Percentiles rank a stretch among this genome's conserved stretches.
phyloP scores from a whole-genome alignment of 495 filamentous ascomycete genomes.

The Aspergillus mulundensis region DNA sequence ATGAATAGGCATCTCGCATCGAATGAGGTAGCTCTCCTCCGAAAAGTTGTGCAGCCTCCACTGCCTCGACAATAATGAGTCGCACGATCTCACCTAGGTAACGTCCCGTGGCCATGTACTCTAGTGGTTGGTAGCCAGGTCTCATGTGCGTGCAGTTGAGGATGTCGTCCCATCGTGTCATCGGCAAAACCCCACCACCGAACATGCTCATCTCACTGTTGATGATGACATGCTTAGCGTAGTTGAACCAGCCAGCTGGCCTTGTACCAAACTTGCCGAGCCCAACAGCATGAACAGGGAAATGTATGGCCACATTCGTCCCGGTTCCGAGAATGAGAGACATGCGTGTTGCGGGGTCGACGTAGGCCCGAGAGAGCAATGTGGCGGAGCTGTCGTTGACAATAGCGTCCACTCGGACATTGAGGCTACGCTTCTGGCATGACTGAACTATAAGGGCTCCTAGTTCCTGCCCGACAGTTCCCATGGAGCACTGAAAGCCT shows the following conservation, averaged over 20 bases:
- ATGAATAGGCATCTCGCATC: slow-evolving; percentile 58
- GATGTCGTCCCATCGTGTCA: slow-evolving; percentile 69
- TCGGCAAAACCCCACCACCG: slow-evolving; percentile 61
- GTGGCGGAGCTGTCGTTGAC: slow-evolving; percentile 82
- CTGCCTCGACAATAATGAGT: slow-evolving; percentile 69
- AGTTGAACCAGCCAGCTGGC: slow-evolving; percentile 41
- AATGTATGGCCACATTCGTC: slow-evolving; percentile 77
- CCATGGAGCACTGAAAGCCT: slow-evolving; percentile 57
- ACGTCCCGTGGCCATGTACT: slow-evolving; percentile 83
- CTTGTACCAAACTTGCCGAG: slow-evolving; percentile 52
- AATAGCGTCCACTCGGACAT: slow-evolving; percentile 63
- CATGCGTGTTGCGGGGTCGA: slow-evolving; percentile 59
- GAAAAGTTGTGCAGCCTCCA: slow-evolving; percentile 46
- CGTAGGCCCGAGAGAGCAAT: slow-evolving; percentile 72
- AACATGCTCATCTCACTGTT: slow-evolving; percentile 91
- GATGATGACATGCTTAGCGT: slow-evolving; percentile 62
- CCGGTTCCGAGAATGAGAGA: slow-evolving; percentile 84
- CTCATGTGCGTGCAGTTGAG: slow-evolving; percentile 66
- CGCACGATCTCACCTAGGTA: slow-evolving; percentile 84
- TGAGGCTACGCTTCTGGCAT: slow-evolving; percentile 48
- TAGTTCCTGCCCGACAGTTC: slow-evolving; percentile 54
- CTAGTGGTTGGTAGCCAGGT: slow-evolving; percentile 83
- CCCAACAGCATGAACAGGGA: slow-evolving; percentile 59
- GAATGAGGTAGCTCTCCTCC: slow-evolving; percentile 53
- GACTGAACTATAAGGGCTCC: slow-evolving; percentile 54